Base-by-base conservation (phyloP, 257 asterid genomes). In the Galeopsis tetrahit region DNA sequence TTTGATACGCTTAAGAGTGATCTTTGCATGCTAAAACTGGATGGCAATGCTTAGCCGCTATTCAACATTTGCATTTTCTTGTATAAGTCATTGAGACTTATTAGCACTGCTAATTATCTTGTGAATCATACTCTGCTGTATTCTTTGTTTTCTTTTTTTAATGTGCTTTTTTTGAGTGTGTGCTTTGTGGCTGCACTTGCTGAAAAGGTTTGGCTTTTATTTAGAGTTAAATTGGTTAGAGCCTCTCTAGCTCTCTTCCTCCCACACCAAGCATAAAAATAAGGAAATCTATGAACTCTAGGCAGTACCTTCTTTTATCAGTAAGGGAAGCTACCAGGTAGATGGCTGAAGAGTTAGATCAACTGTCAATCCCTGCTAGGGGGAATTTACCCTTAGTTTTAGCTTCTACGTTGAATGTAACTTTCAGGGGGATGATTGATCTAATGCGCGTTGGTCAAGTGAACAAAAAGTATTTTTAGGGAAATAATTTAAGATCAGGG, bases 101-200 rank as follows among this genome's bases (percentile, higher is more conserved):
- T 14, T 14, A 38, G 52, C 35, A 34, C 71, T 17, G 10, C 52
- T 39, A 69, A 8, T 65, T 34, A 35, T 40, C 57, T 35, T 52
- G 40, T 68, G 52, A 7, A 53, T 63, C 32, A 13, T 21, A 7
- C 34, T 63, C 2, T 48, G 70, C 63, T 15, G 43, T 28, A 10
- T 36, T 9, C 13, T 21, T 49, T 32, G 40, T 72, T 49, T 21
- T 42, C 8, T 21, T 51, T 9, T 21, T 6, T 36, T 11, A 53
- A 52, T 28, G 7, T 13, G 68, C 61, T 65, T 9, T 66, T 39
- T 40, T 14, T 34, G 43, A 39, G 32, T 39, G 13, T 32, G 33
- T 65, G 62, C 52, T 42, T 34, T 39, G 77, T 15, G 13, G 32
- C 59, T 46, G 78, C 66, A 55, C 32, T 14, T 73, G 71, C 44